Evolutionary conservation across 1,139 yeast genomes (phyloP).

Genomic region (Kodamaea suecica): DNA sequence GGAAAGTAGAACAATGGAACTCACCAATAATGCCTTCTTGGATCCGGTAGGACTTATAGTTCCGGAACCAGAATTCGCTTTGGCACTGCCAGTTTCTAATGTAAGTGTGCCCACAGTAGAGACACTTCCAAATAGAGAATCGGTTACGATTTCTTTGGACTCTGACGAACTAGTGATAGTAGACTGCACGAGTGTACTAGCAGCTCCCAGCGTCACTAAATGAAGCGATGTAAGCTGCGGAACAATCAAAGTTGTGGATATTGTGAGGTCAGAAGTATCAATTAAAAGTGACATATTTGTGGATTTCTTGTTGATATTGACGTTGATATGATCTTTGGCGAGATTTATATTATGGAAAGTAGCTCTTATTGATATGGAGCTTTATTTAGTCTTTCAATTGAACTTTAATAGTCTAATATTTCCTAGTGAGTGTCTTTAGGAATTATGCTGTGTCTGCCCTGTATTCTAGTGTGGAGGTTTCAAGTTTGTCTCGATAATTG

Average conservation of each 20-base stretch:
- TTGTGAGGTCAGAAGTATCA: slow-evolving; percentile 10
- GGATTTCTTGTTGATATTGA: not conserved
- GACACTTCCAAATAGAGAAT: not conserved
- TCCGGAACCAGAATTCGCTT: not conserved
- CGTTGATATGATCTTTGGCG: not conserved
- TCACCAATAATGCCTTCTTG: slow-evolving; percentile 9
- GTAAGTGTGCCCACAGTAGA: slow-evolving; percentile 2
- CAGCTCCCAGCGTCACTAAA: slow-evolving; percentile 5
- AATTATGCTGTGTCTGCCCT: too few relatives aligned
- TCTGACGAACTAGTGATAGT: not conserved
- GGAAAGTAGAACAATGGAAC: slow-evolving; percentile 10
- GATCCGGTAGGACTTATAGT: not conserved
- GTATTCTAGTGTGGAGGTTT: too few relatives aligned
- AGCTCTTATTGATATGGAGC: too few relatives aligned
- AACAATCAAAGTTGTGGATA: slow-evolving; percentile 8
- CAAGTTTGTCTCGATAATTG: too few relatives aligned
- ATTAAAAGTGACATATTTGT: slow-evolving; percentile 14
- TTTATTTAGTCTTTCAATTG: too few relatives aligned
- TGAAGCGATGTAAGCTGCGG: slow-evolving; percentile 12
- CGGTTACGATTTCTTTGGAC: not conserved
- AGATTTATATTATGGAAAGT: slow-evolving; percentile 1
- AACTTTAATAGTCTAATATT: too few relatives aligned
- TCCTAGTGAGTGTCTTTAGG: too few relatives aligned
- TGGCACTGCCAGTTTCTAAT: not conserved
- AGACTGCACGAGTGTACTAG: slow-evolving; percentile 2